Conservation (phyloP, 2,329 filamentous ascomycete species). For the Penicillium sp. region DNA sequence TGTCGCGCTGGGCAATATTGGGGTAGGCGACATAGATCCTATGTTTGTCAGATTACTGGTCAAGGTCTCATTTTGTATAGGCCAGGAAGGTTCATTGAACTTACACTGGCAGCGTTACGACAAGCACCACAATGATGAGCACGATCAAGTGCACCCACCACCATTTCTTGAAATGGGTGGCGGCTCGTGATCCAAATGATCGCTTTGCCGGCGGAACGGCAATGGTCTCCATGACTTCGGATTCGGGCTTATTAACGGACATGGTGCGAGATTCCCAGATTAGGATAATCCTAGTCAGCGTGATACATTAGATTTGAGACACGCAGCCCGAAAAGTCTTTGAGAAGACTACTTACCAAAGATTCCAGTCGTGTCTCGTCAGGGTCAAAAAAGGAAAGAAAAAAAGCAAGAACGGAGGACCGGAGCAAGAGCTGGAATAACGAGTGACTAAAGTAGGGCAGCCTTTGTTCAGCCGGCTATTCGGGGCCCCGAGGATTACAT, state of each 20-base stretch:
- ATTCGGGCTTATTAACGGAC: conserved; percentile 15
- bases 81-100: conserved; percentile 21
- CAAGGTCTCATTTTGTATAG: no score
- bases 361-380: neutral
- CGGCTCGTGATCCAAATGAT: conserved; percentile 27
- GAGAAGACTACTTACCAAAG: neutral
- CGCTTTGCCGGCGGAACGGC: conserved; percentile 16
- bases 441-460: conserved; percentile 4
- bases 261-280: neutral
- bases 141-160: conserved; percentile 58
- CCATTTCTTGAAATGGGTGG: conserved; percentile 43
- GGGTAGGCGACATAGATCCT: conserved; percentile 60
- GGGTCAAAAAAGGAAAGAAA: neutral
- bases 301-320: neutral
- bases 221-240: conserved; percentile 21
- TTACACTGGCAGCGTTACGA: conserved; percentile 59
- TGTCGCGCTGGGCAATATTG: conserved; percentile 55
- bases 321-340: neutral
- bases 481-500: neutral
- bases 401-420: neutral
- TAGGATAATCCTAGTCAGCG: neutral
- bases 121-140: conserved; percentile 52
- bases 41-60: neutral
- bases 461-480: neutral
- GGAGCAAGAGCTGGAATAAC: neutral